phyloP scores from a whole-genome alignment of 371 early-diverging fungal species.

The Rhizopus microsporus region DNA sequence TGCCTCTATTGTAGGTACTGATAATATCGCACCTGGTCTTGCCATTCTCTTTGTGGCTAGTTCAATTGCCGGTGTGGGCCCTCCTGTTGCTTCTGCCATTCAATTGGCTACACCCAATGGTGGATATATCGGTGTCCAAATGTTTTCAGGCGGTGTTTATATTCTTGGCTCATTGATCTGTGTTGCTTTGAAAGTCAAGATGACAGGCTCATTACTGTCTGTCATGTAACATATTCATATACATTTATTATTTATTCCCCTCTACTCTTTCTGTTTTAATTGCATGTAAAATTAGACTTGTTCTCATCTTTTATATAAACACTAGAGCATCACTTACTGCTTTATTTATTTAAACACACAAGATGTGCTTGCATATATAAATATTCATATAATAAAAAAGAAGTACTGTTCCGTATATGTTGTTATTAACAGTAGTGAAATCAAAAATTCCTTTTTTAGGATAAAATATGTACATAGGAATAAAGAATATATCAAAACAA shows the following conservation, averaged over 20 bases:
- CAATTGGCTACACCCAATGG: slow-evolving; percentile 23
- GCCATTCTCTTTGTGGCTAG: slow-evolving; percentile 57
- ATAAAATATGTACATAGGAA: no score
- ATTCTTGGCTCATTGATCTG: slow-evolving; percentile 30
- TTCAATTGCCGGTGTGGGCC: slow-evolving; percentile 34
- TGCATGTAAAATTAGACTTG: no score
- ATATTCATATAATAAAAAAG: no score
- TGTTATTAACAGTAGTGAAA: no score
- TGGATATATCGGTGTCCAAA: slow-evolving; percentile 42
- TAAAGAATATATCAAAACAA: no score
- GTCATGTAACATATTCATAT: slow-evolving; percentile 14
- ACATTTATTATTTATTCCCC: background rate
- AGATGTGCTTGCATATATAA: no score
- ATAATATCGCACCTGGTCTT: slow-evolving; percentile 52
- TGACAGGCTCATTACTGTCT: slow-evolving; percentile 26
- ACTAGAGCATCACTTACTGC: no score
- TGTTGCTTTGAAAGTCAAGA: slow-evolving; percentile 22
- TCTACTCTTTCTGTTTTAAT: background rate
- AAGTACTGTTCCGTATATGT: no score
- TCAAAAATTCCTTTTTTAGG: no score
- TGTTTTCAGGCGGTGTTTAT: slow-evolving; percentile 43
- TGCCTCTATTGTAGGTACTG: slow-evolving; percentile 52
- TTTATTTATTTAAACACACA: no score
- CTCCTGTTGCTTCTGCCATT: slow-evolving; percentile 39
- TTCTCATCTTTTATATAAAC: no score